A percentile compares a stretch with the other conserved stretches of the same genome.
Conservation (phyloP, 345 rosid genomes). For the Heritiera fomes region DNA sequence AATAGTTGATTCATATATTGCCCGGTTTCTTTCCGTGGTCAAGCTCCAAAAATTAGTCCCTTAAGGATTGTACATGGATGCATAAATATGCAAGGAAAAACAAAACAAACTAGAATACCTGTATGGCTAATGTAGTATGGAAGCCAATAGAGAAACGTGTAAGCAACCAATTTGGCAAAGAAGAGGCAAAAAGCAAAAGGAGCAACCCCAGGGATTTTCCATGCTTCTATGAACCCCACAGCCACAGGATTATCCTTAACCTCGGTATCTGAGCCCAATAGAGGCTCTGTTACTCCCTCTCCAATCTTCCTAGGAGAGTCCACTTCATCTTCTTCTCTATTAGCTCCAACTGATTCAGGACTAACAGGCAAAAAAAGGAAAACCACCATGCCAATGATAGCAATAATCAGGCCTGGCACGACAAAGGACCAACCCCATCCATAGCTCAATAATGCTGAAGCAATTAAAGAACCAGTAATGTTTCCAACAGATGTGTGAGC, state of each 20-base stretch:
- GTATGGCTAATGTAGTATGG: conserved; percentile 96
- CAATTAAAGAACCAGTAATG: conserved; percentile 81
- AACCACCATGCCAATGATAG: conserved; percentile 56
- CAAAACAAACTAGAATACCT: conserved; percentile 44
- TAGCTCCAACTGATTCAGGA: conserved; percentile 74
- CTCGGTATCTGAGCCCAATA: conserved; percentile 46
- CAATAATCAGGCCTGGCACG: conserved; percentile 69
- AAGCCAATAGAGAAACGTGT: conserved; percentile 97
- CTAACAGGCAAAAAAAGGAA: conserved; percentile 71
- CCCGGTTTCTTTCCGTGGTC: background rate
- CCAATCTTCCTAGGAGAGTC: conserved; percentile 50
- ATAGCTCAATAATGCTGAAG: conserved; percentile 62
- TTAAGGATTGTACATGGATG: background rate
- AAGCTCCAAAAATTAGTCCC: background rate
- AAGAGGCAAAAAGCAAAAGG: conserved; percentile 93
- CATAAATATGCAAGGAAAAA: no score
- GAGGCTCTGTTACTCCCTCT: conserved; percentile 48
- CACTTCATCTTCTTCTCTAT: conserved; percentile 46
- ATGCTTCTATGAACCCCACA: conserved; percentile 91
- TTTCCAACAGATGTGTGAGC: conserved; percentile 94
- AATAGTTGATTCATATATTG: no score
- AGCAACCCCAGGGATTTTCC: conserved; percentile 96
- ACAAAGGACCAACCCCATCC: conserved; percentile 99
- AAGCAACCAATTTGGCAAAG: conserved; percentile 93
- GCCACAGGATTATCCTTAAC: conserved; percentile 69